Percentiles rank a stretch among this genome's conserved stretches.
Evolutionary conservation across 2,329 filamentous ascomycete genomes (phyloP).

Genomic region (Aschersonia sp.): DNA sequence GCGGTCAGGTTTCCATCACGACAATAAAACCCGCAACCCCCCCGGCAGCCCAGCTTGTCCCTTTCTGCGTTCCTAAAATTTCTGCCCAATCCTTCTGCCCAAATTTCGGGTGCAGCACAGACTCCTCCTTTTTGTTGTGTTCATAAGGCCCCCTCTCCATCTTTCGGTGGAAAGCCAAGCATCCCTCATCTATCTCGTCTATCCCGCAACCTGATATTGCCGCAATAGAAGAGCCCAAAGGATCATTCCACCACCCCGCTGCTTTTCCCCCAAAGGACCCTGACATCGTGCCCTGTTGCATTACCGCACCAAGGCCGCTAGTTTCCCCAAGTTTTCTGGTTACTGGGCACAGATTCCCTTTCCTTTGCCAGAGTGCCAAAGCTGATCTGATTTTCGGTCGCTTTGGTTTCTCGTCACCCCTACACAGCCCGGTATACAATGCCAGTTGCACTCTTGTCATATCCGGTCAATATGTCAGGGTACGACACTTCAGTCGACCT

Average conservation of each 20-base stretch:
- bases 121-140: conserved; percentile 6
- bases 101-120: conserved; percentile 8
- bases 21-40: conserved; percentile 34
- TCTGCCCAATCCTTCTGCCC: conserved; percentile 21
- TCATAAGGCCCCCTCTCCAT: not conserved
- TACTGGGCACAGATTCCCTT: not conserved
- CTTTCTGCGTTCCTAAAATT: conserved; percentile 14
- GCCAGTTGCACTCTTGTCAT: conserved; percentile 31
- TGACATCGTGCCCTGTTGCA: conserved; percentile 14
- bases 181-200: conserved; percentile 2
- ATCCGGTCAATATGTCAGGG: conserved; percentile 35
- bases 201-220: conserved; percentile 8
- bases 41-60: conserved; percentile 25
- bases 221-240: conserved; percentile 6
- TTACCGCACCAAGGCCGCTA: conserved; percentile 5
- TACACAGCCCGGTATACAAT: conserved; percentile 18
- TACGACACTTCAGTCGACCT: conserved; percentile 37
- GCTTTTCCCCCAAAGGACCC: conserved; percentile 9
- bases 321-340: conserved; percentile 3
- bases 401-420: not conserved
- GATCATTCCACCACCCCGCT: not conserved
- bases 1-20: conserved; percentile 14
- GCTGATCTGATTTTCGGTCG: conserved; percentile 4
- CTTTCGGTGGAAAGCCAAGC: not conserved
- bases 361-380: conserved; percentile 1